phyloP scores from a whole-genome alignment of 176 grass and related monocot species.

The Oryza meridionalis region DNA sequence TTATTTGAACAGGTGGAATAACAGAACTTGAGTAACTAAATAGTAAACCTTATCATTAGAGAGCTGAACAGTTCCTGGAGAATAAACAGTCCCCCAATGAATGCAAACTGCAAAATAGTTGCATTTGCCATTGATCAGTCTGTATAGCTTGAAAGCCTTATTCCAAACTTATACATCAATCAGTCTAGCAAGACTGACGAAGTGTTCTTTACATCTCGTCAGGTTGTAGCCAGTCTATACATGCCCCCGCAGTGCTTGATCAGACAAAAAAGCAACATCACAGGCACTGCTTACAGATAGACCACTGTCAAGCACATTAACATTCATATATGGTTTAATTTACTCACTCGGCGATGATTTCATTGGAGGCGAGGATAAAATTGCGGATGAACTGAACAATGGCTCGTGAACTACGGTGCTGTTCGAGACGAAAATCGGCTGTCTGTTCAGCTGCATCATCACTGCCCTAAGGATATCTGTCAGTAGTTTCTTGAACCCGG shows the following conservation, averaged over 20 bases:
- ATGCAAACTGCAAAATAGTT: neutral
- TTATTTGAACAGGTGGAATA: neutral
- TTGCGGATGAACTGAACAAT: constrained; percentile 39
- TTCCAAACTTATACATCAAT: constrained; percentile 38
- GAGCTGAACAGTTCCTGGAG: neutral
- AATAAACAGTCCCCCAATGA: neutral
- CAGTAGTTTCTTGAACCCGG: constrained; percentile 71
- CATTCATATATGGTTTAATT: neutral
- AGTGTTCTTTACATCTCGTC: constrained; percentile 24
- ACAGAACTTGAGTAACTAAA: too few species aligned
- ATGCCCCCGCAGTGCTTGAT: constrained; percentile 26
- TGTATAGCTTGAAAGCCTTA: constrained; percentile 44
- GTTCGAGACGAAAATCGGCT: constrained; percentile 71
- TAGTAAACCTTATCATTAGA: neutral
- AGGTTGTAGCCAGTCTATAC: constrained; percentile 24
- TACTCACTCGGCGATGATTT: constrained; percentile 9
- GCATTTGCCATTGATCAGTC: constrained; percentile 24
- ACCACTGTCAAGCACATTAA: neutral
- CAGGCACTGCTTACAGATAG: constrained; percentile 13
- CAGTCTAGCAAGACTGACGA: constrained; percentile 4
- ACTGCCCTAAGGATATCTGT: constrained; percentile 57
- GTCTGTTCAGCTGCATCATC: constrained; percentile 62
- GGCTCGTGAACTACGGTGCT: constrained; percentile 75
- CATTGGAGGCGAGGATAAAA: constrained; percentile 17
- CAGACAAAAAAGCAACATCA: constrained; percentile 40